A percentile compares a stretch with the other conserved stretches of the same genome.
phyloP scores from a whole-genome alignment of 139 green algal species.

The Bryopsis sp. region DNA sequence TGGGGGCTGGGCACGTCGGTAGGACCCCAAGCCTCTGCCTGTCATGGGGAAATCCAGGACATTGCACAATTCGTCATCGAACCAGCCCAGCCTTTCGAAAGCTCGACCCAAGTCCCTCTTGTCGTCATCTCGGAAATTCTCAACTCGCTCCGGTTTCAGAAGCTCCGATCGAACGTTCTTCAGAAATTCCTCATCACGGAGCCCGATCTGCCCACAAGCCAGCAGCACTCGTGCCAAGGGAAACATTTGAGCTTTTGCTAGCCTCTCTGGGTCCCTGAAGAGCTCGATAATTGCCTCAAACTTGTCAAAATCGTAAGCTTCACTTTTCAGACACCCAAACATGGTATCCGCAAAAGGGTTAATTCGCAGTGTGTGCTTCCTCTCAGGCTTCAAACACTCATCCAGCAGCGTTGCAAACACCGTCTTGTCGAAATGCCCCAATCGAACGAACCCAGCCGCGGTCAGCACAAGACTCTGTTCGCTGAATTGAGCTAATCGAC shows the following conservation, averaged over 20 bases:
- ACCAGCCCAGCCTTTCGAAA: slow-evolving; percentile 5
- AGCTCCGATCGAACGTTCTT: neutral
- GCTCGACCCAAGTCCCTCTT: neutral
- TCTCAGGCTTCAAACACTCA: neutral
- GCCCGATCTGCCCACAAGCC: neutral
- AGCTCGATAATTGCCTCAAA: slow-evolving; percentile 9
- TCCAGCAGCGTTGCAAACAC: neutral
- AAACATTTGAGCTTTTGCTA: neutral
- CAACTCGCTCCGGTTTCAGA: neutral
- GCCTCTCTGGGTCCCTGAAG: neutral
- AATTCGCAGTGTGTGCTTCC: neutral
- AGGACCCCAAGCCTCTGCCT: no score
- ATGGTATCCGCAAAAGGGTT: neutral
- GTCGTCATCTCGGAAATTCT: neutral
- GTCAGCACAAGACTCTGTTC: neutral
- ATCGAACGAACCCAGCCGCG: neutral
- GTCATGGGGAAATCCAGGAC: neutral
- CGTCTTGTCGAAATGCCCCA: slow-evolving; percentile 4
- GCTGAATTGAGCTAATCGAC: neutral
- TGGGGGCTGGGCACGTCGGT: no score
- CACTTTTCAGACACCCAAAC: slow-evolving; percentile 4
- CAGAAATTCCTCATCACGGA: neutral
- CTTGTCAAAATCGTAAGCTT: neutral
- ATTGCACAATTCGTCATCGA: slow-evolving; percentile 2
- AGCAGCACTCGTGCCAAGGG: neutral